Conservation (phyloP, 2,329 filamentous ascomycete species). For the Xylariaceae sp. region DNA sequence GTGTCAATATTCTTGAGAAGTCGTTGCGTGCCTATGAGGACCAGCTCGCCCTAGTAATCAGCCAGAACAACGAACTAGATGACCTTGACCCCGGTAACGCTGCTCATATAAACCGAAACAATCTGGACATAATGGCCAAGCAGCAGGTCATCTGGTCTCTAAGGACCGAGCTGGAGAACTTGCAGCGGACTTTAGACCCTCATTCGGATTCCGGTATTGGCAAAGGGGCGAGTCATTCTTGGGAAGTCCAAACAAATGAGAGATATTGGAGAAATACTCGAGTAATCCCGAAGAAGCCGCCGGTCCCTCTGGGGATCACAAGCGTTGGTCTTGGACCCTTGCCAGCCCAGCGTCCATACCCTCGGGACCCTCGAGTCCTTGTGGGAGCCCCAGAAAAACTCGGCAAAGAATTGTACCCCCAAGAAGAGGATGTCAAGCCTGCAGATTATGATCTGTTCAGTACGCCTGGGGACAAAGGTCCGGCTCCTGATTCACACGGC, state of each 20-base stretch:
- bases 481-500: not conserved
- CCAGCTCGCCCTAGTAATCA: not conserved
- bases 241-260: conserved; percentile 2
- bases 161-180: conserved; percentile 18
- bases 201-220: not conserved
- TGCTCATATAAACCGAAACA: conserved; percentile 18
- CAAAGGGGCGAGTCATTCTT: conserved; percentile 10
- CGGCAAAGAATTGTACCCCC: not conserved
- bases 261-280: conserved; percentile 10
- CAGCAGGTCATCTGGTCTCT: conserved; percentile 22
- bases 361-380: conserved; percentile 17
- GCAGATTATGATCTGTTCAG: not conserved
- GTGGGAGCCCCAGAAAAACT: conserved; percentile 16
- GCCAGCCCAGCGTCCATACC: conserved; percentile 20
- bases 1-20: conserved; percentile 3
- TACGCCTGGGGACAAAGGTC: not conserved
- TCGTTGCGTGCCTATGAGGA: conserved; percentile 6
- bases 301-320: conserved; percentile 17
- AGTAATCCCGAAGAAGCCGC: conserved; percentile 3
- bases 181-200: conserved; percentile 9
- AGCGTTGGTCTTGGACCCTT: conserved; percentile 17
- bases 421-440: not conserved
- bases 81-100: conserved; percentile 19
- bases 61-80: conserved; percentile 18
- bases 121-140: conserved; percentile 23